Conservation (phyloP, 768 basidiomycete species). For the Hysterangium stoloniferum region DNA sequence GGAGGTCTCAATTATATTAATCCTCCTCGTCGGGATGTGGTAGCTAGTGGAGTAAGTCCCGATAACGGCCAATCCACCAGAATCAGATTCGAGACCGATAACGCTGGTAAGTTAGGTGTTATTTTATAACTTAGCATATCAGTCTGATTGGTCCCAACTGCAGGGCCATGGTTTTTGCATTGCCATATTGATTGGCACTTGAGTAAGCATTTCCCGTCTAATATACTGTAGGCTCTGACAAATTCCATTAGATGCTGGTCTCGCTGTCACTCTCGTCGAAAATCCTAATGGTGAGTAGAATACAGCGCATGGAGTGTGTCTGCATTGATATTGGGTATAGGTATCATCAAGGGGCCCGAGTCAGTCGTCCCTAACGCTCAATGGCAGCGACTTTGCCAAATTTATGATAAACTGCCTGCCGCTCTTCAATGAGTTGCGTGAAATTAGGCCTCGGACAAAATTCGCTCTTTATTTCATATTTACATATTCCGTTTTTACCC, state of each 20-base stretch:
- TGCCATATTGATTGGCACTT: conserved; percentile 42
- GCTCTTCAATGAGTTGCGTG: too few relatives aligned
- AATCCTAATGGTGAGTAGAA: too few relatives aligned
- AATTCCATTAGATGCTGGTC: conserved; percentile 16
- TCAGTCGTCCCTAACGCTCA: too few relatives aligned
- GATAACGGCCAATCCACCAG: conserved; percentile 29
- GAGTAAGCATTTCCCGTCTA: conserved; percentile 6
- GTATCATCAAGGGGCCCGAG: too few relatives aligned
- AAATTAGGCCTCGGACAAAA: too few relatives aligned
- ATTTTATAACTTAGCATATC: neutral
- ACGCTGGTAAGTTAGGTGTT: conserved; percentile 38
- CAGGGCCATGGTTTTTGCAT: conserved; percentile 44
- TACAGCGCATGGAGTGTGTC: too few relatives aligned
- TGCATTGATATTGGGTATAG: too few relatives aligned
- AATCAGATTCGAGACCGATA: conserved; percentile 44
- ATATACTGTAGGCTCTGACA: neutral
- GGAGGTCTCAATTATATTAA: conserved; percentile 29
- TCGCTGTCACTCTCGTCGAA: conserved; percentile 21
- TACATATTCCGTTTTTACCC: too few relatives aligned
- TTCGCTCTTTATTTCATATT: too few relatives aligned
- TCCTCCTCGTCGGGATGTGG: conserved; percentile 23
- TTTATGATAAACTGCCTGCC: too few relatives aligned
- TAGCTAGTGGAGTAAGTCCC: conserved; percentile 17
- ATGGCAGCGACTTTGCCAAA: too few relatives aligned
- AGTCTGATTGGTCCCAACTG: neutral